Evolutionary conservation across 2,329 filamentous ascomycete genomes (phyloP).

Genomic region (Cadophora luteo-olivacea): DNA sequence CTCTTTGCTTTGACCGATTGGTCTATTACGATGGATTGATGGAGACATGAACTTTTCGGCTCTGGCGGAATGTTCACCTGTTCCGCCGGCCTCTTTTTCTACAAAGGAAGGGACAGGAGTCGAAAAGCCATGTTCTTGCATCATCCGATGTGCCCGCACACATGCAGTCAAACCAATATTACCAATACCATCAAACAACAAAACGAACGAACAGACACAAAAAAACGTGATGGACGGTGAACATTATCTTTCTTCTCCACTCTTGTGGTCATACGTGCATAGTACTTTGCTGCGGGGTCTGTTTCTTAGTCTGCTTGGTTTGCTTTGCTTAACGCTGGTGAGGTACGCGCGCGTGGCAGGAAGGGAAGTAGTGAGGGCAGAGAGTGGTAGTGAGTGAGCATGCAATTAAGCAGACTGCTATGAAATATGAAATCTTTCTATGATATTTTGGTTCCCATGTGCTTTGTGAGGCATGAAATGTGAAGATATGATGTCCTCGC

Average conservation of each 20-base stretch:
- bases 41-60: conserved; percentile 1
- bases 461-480: neutral
- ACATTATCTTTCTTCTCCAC: neutral
- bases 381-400: neutral
- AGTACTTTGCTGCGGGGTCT: neutral
- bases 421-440: conserved; percentile 2
- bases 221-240: neutral
- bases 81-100: neutral
- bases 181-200: neutral
- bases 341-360: neutral
- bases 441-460: neutral
- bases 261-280: neutral
- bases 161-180: neutral
- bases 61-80: neutral
- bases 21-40: conserved; percentile 15
- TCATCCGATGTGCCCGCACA: neutral
- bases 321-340: neutral
- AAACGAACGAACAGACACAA: neutral
- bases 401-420: neutral
- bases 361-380: neutral
- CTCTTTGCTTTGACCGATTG: conserved; percentile 13
- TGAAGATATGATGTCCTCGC: neutral
- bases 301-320: neutral
- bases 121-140: neutral
- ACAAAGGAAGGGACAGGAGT: neutral